phyloP scores from a whole-genome alignment of 345 rosid genomes.

The Hypericum perforatum region DNA sequence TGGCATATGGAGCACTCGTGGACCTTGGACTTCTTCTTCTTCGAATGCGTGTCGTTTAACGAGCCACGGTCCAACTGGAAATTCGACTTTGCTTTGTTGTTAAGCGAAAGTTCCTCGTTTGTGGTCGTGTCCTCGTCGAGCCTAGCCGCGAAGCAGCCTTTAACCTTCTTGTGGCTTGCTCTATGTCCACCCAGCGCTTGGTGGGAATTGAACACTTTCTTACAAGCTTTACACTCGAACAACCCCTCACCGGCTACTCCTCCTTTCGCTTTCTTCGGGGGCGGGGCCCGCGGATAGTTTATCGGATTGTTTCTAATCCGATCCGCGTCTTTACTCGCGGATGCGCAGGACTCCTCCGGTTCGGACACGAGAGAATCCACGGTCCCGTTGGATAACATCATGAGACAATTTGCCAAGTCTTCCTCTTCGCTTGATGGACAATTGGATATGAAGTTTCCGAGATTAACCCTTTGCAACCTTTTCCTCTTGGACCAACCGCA shows the following conservation, averaged over 20 bases:
- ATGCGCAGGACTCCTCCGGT: slow-evolving; percentile 64
- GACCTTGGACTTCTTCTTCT: slow-evolving; percentile 61
- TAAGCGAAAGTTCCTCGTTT: slow-evolving; percentile 37
- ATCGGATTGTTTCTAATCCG: slow-evolving; percentile 24
- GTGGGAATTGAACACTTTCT: slow-evolving; percentile 93
- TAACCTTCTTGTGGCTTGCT: slow-evolving; percentile 98
- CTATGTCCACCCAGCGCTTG: slow-evolving; percentile 99
- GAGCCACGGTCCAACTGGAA: slow-evolving; percentile 34
- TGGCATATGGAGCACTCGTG: slow-evolving; percentile 95
- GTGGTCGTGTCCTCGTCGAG: slow-evolving; percentile 41
- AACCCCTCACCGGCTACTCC: slow-evolving; percentile 33
- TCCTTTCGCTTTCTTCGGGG: slow-evolving; percentile 35
- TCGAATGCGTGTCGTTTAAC: slow-evolving; percentile 28
- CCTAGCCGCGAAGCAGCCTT: slow-evolving; percentile 89
- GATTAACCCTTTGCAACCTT: slow-evolving; percentile 45
- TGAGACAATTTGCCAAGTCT: slow-evolving; percentile 86
- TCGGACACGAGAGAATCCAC: slow-evolving; percentile 39
- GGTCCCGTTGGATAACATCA: slow-evolving; percentile 73
- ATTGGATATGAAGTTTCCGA: slow-evolving; percentile 22
- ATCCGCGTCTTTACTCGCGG: slow-evolving; percentile 56
- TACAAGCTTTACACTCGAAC: slow-evolving; percentile 95
- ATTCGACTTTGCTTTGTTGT: slow-evolving; percentile 26
- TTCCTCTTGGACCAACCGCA: slow-evolving; percentile 58
- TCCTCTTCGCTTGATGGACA: slow-evolving; percentile 74
- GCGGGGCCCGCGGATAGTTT: slow-evolving; percentile 18